Conservation (phyloP, 176 grass and related monocot species). For the Eremochloa ophiuroides region DNA sequence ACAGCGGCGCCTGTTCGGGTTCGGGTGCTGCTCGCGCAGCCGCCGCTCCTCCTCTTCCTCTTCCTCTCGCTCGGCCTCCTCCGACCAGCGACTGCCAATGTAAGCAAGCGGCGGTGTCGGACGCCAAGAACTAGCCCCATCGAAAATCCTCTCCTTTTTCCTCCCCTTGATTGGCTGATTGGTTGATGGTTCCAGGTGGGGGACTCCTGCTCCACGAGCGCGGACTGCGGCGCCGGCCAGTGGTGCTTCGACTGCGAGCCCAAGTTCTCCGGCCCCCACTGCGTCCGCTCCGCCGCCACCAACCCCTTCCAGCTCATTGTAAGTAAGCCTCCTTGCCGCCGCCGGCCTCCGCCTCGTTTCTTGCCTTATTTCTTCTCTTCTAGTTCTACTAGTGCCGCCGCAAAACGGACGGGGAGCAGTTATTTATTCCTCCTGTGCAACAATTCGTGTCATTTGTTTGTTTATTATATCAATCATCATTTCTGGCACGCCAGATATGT, state of each 20-base stretch:
- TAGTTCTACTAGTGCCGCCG: background rate
- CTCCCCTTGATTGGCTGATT: background rate
- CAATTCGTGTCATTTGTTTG: background rate
- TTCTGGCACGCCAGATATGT: background rate
- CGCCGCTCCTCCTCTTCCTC: background rate
- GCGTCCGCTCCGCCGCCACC: constrained; percentile 61
- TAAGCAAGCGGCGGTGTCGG: constrained; percentile 11
- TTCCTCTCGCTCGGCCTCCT: constrained; percentile 1
- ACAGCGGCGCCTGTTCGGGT: background rate
- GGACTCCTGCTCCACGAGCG: constrained; percentile 43
- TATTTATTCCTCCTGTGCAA: background rate
- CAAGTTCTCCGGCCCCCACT: constrained; percentile 53
- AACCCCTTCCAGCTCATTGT: constrained; percentile 67
- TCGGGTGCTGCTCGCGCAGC: background rate
- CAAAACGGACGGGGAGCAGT: background rate
- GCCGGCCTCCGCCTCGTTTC: background rate
- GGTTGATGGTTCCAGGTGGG: constrained; percentile 38
- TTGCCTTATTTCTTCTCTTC: background rate
- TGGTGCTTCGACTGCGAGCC: constrained; percentile 84
- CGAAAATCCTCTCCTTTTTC: background rate
- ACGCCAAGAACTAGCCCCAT: background rate
- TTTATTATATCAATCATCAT: no score
- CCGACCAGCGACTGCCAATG: constrained; percentile 32
- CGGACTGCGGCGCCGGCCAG: constrained; percentile 70
- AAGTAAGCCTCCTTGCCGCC: constrained; percentile 15